Evolutionary conservation across 1,284 basidiomycete genomes (phyloP).

Genomic region (Malassezia pachydermatis): DNA sequence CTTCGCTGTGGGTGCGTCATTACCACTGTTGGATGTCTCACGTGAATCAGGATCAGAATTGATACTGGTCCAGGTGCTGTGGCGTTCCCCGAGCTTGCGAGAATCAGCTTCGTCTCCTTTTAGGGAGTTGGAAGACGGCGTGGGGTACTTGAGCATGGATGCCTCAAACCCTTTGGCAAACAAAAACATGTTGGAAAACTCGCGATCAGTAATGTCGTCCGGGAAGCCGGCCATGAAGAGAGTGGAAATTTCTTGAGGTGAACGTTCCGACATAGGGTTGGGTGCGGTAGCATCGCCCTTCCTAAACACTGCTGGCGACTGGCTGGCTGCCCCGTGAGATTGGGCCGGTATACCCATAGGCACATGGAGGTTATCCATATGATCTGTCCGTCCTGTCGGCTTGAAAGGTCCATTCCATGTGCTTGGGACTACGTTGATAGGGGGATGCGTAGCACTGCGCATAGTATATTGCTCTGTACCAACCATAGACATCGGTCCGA

Average conservation of each 20-base stretch:
- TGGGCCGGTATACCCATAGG: too few relatives aligned
- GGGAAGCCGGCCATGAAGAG: constrained; percentile 98
- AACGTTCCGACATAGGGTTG: too few relatives aligned
- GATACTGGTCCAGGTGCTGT: neutral
- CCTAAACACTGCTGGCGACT: too few relatives aligned
- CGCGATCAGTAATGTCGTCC: constrained; percentile 96
- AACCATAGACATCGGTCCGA: too few relatives aligned
- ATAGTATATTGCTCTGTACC: too few relatives aligned
- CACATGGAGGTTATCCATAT: too few relatives aligned
- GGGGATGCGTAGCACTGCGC: too few relatives aligned
- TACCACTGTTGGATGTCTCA: neutral
- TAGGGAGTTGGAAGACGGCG: constrained; percentile 3
- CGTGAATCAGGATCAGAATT: neutral
- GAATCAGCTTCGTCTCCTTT: neutral
- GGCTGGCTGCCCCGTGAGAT: too few relatives aligned
- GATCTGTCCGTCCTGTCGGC: too few relatives aligned
- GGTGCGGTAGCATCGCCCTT: too few relatives aligned
- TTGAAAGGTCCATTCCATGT: too few relatives aligned
- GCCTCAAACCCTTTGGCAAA: constrained; percentile 93
- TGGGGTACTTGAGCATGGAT: constrained; percentile 69
- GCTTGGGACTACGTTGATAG: too few relatives aligned
- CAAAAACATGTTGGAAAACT: constrained; percentile 98
- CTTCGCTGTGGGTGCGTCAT: constrained; percentile 1
- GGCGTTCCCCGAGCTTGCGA: constrained; percentile 22
- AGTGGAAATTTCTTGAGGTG: constrained; percentile 77